Base-by-base conservation (phyloP, 176 grass and related monocot genomes). In the Oryza meridionalis region DNA sequence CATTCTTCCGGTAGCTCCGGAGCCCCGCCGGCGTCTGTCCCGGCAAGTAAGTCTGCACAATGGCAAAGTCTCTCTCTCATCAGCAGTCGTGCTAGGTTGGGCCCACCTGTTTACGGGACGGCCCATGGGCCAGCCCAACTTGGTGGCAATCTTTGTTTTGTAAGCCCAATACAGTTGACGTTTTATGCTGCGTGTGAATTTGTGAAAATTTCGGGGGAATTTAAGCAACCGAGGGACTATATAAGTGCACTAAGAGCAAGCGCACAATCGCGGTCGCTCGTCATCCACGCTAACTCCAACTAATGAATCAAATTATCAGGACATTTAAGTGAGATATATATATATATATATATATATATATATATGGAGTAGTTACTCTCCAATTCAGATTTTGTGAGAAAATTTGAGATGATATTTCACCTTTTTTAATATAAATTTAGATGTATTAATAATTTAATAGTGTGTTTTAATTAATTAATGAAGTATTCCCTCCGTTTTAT, bases 11-110 rank as follows among this genome's bases (percentile, higher is more conserved):
- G 66, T 91, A 83, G 45, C 81, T 70, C 25, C 12, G 15, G n/a
- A 97, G 83, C 6, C 95, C 95, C 0, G 65, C 1, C 8, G 95
- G 95, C 8, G 95, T 97, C 75, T 93, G 90, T 33, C 69, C 80
- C 5, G 92, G 88, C 73, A 97, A 75, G 76, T 88, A 97, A 11
- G 92, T 71, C 95, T 97, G 83, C 77, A 35, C 11, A 6, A 6
- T 22, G 29, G 7, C 51, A 55, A 17, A 5, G 11, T 2, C 3
- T 27, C 26, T 27, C 26, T 27, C 15, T 17, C 49, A 51, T 51
- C 49, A 51, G 15, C 5, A 7, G 19, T 7, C 51, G 51, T 35
- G 16, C 3, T 49, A 14, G 5, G 47, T 16, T 50, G 47, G 47
- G 47, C 47, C 47, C 47, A 16, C 13, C 3, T 50, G 12, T 50